phyloP scores from a whole-genome alignment of 192 early-diverging fungal genomes.

The Nowakowskiella sp. region DNA sequence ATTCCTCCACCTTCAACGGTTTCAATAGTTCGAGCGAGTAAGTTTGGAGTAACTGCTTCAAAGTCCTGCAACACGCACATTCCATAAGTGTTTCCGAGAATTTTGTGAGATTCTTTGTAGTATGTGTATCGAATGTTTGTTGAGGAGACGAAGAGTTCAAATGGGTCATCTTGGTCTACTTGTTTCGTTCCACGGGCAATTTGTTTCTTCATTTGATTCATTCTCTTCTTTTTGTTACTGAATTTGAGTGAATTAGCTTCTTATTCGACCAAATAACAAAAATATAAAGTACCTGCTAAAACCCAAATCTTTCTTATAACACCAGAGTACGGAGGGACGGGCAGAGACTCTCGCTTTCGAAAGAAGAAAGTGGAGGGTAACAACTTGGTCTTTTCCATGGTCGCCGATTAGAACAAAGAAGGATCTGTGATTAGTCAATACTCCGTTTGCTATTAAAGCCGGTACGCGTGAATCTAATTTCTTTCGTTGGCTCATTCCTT shows the following conservation, averaged over 20 bases:
- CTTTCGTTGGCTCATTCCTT: constrained; percentile 26
- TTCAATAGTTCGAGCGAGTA: constrained; percentile 93
- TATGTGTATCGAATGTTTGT: constrained; percentile 97
- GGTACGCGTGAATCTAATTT: constrained; percentile 91
- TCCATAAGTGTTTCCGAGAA: constrained; percentile 95
- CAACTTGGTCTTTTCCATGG: constrained; percentile 80
- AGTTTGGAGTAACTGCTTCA: constrained; percentile 95
- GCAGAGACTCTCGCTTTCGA: constrained; percentile 86
- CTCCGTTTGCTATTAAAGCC: constrained; percentile 84
- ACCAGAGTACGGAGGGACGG: constrained; percentile 96
- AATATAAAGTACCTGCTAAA: constrained; percentile 57
- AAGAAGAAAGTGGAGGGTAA: constrained; percentile 93
- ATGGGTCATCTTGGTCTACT: constrained; percentile 93
- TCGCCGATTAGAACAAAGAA: constrained; percentile 97
- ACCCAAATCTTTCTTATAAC: constrained; percentile 97
- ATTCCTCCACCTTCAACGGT: constrained; percentile 97
- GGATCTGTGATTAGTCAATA: constrained; percentile 83
- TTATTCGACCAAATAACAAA: background rate
- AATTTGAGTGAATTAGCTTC: background rate
- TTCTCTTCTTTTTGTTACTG: constrained; percentile 94
- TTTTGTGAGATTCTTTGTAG: constrained; percentile 99
- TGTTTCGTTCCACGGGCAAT: constrained; percentile 87
- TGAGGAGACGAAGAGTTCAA: constrained; percentile 92
- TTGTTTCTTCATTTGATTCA: constrained; percentile 90
- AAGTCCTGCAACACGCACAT: constrained; percentile 98